phyloP scores from a whole-genome alignment of 805 yeast species.

The Yamadazyma tumulicola region DNA sequence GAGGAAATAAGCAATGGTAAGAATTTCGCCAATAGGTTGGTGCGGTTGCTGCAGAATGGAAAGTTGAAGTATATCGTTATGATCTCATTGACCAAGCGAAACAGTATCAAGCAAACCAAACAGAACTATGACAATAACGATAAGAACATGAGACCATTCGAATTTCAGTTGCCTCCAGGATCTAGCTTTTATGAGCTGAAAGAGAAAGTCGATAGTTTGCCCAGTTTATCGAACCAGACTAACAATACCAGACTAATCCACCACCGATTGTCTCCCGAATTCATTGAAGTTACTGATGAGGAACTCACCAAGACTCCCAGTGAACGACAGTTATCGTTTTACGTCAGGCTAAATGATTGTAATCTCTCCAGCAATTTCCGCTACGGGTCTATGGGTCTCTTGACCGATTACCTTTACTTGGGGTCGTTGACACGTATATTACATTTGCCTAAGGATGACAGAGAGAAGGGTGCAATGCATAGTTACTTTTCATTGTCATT shows the following conservation, averaged over 20 bases:
- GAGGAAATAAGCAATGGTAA: conserved; percentile 34
- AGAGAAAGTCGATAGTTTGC: conserved; percentile 17
- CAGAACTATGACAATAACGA: conserved; percentile 13
- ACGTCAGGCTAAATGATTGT: conserved; percentile 25
- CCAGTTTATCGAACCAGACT: conserved; percentile 12
- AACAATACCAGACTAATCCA: conserved; percentile 6
- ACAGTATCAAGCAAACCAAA: conserved; percentile 17
- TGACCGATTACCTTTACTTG: conserved; percentile 32
- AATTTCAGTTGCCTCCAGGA: conserved; percentile 26
- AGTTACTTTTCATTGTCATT: conserved; percentile 30
- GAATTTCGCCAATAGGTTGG: conserved; percentile 31
- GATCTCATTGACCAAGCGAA: conserved; percentile 33
- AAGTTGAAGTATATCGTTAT: conserved; percentile 29
- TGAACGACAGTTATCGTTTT: conserved; percentile 31
- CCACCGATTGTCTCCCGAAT: conserved; percentile 28
- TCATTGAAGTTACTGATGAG: conserved; percentile 18
- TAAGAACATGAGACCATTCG: conserved; percentile 25
- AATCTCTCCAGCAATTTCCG: conserved; percentile 16
- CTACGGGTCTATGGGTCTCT: conserved; percentile 23
- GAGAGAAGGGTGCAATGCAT: conserved; percentile 20
- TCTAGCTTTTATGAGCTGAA: conserved; percentile 21
- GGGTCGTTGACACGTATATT: conserved; percentile 26
- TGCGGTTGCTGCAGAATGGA: conserved; percentile 28
- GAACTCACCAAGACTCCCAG: conserved; percentile 23
- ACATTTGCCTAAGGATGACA: conserved; percentile 20